Percentiles rank a stretch among this genome's conserved stretches.
phyloP scores from a whole-genome alignment of 164 flowering plant genomes.

The Aristolochia contorta region DNA sequence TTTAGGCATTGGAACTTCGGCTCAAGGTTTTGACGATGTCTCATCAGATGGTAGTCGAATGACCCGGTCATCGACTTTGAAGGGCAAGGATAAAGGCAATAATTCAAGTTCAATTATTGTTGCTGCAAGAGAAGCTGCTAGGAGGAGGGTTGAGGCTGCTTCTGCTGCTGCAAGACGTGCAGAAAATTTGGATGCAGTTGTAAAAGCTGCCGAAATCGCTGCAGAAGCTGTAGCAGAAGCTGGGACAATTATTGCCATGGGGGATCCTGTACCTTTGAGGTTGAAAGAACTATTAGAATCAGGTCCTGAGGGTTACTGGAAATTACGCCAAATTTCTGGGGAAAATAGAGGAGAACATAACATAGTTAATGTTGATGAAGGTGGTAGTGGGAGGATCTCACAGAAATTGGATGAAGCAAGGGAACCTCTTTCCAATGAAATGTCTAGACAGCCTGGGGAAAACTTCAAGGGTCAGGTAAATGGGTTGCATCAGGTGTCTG shows the following conservation, averaged over 20 bases:
- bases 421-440: conserved; percentile 18
- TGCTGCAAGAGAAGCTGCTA: conserved; percentile 78
- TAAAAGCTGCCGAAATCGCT: conserved; percentile 89
- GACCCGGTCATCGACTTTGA: conserved; percentile 53
- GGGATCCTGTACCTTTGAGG: conserved; percentile 60
- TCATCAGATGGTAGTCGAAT: conserved; percentile 21
- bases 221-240: conserved; percentile 95
- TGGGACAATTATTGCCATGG: conserved; percentile 75
- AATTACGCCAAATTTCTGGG: conserved; percentile 19
- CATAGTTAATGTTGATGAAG: conserved; percentile 12
- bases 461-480: conserved; percentile 17
- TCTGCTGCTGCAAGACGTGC: conserved; percentile 82
- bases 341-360: conserved; percentile 12
- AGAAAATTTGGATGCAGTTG: conserved; percentile 84
- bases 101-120: conserved; percentile 44
- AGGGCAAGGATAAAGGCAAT: conserved; percentile 29
- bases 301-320: conserved; percentile 71
- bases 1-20: conserved; percentile 14
- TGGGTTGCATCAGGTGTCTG: conserved; percentile 21
- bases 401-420: conserved; percentile 6
- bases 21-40: conserved; percentile 14
- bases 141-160: conserved; percentile 78
- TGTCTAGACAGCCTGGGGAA: conserved; percentile 13
- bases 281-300: conserved; percentile 43
- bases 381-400: conserved; percentile 16